Percentiles rank a stretch among this genome's conserved stretches.
phyloP scores from a whole-genome alignment of 768 basidiomycete species.

The Lentinula raphanica region DNA sequence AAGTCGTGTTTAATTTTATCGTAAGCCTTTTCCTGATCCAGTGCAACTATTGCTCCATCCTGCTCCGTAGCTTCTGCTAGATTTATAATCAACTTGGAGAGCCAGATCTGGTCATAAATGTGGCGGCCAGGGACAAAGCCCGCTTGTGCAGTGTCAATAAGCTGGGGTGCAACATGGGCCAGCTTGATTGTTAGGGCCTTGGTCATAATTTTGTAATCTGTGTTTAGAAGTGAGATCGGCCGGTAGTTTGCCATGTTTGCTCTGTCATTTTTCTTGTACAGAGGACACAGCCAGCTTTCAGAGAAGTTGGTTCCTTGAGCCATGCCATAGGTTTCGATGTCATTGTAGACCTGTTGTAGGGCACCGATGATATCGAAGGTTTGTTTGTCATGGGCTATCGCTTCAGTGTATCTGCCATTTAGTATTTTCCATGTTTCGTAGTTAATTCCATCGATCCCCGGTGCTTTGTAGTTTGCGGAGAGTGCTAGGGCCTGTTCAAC shows the following conservation, averaged over 20 bases:
- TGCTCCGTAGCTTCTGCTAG: conserved; percentile 14
- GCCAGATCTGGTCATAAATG: conserved; percentile 27
- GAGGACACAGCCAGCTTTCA: conserved; percentile 31
- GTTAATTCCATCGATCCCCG: conserved; percentile 8
- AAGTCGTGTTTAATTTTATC: too few relatives aligned
- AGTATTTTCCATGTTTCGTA: conserved; percentile 7
- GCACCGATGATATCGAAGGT: conserved; percentile 7
- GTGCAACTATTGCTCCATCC: too few relatives aligned
- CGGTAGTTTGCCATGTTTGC: conserved; percentile 28
- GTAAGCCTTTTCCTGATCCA: too few relatives aligned
- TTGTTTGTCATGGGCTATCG: neutral
- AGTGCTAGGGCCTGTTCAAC: neutral
- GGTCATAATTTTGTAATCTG: conserved; percentile 33
- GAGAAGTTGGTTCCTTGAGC: conserved; percentile 15
- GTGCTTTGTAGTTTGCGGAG: neutral
- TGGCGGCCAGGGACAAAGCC: conserved; percentile 30
- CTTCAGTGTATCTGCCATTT: neutral
- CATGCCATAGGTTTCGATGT: conserved; percentile 24
- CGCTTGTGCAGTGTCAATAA: conserved; percentile 32
- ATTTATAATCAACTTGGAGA: conserved; percentile 20
- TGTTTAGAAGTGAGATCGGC: conserved; percentile 32
- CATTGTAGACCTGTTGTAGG: conserved; percentile 5
- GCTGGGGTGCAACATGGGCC: conserved; percentile 5
- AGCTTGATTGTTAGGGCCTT: conserved; percentile 19
- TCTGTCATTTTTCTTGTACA: conserved; percentile 37